phyloP scores from a whole-genome alignment of 805 yeast species.

The Alloascoidea africana region DNA sequence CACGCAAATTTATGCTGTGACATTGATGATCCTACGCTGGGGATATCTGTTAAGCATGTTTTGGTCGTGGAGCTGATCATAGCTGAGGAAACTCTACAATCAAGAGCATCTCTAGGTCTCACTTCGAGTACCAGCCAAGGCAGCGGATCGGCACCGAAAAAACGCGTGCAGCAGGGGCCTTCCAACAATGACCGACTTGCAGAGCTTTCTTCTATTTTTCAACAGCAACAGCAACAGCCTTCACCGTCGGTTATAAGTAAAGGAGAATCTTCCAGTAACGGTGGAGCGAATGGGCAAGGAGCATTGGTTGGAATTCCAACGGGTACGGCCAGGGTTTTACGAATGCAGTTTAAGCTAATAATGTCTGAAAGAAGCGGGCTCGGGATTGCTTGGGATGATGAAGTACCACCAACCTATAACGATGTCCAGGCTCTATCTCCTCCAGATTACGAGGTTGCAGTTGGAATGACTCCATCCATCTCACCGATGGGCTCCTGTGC shows the following conservation, averaged over 20 bases:
- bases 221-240: slow-evolving; percentile 7
- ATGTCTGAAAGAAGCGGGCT: slow-evolving; percentile 86
- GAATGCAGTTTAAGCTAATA: slow-evolving; percentile 85
- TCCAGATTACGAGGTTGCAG: slow-evolving; percentile 48
- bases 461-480: slow-evolving; percentile 7
- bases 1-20: slow-evolving; percentile 53
- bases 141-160: slow-evolving; percentile 12
- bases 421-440: slow-evolving; percentile 77
- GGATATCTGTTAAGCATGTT: slow-evolving; percentile 62
- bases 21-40: slow-evolving; percentile 66
- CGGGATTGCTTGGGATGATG: slow-evolving; percentile 98
- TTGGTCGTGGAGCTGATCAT: slow-evolving; percentile 81
- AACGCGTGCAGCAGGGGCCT: slow-evolving; percentile 19
- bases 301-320: slow-evolving; percentile 57
- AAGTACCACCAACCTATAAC: slow-evolving; percentile 92
- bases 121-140: slow-evolving; percentile 13
- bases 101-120: slow-evolving; percentile 9
- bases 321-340: slow-evolving; percentile 84
- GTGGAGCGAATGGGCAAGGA: slow-evolving; percentile 5
- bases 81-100: slow-evolving; percentile 69
- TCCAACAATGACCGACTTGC: slow-evolving; percentile 25
- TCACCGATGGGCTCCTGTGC: slow-evolving; percentile 11
- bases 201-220: slow-evolving; percentile 27
- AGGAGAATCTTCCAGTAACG: slow-evolving; percentile 6
- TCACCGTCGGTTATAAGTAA: too few relatives aligned